Evolutionary conservation across 2,329 filamentous ascomycete genomes (phyloP), one percentile per base, ranked within the genome.

Genomic region (Aureobasidium sp.): DNA sequence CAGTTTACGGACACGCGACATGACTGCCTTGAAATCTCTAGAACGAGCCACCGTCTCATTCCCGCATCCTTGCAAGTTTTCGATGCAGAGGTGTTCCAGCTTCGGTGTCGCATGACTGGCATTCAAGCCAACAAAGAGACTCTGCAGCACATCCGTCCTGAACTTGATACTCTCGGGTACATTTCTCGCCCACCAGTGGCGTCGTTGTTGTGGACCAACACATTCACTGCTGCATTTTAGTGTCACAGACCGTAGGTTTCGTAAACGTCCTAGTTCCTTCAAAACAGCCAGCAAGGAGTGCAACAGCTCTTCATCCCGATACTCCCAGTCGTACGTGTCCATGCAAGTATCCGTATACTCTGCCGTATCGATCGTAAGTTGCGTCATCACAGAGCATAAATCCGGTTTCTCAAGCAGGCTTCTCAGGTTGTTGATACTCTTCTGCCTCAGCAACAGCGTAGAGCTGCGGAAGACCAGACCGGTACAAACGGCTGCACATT

Each of bases 41-140:
- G 61, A 66, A 0, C 63, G 54, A 48, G 64, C 65, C 2, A 67
- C 44, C 0, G 16, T 32, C 3, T 63, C 45, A 6, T 62, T 25
- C 0, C 62, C 58, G 3, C 61, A 36, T 45, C 69, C 67, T 45
- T 71, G 68, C 29, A 72, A 27, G 29, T 72, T 68, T 27, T 66
- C 62, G 37, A 72, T 64, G 1, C 64, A 63, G 3, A 72, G 51
- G 9, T 49, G 61, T 13, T 64, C 45, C 3, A 69, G 37, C 13
- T 64, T 63, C 14, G 54, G 25, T 5, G 39, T 41, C 4, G 39
- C 32, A 29, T 48, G 21, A 21, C 21, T 34, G 30, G 36, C 30
- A 14, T 54, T 62, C 47, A 62, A 32, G 21, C 61, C 53, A 11
- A 13, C 39, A 37, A 59, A 62, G 11, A 62, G 55, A 32, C 30